Evolutionary conservation across 352 stramenopile species (phyloP), one percentile per base, ranked within the genome.

Genomic region (Thalassiosira livingstoniorum): DNA sequence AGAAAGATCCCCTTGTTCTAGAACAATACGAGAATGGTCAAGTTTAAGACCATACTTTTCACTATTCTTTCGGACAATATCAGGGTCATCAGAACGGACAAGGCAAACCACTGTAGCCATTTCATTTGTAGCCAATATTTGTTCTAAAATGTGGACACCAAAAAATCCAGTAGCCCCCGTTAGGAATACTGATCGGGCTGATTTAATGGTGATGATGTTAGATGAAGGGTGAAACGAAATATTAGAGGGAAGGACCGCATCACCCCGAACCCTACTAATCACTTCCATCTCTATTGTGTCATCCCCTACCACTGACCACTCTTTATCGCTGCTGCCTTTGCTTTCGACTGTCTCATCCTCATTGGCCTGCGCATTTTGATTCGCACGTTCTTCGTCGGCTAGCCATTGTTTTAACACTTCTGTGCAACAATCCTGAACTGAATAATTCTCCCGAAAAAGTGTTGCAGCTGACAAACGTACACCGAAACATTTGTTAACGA

Each of bases 131-230:
- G 90, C 91, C 32, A 98, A 80, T 13, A 98, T 83, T 80, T 96
- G 76, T 29, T 96, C 88, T 4, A 98, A 86, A 43, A 98, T 79
- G 73, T 97, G 94, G 0, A 77, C 93, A 61, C 96, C 96, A 18
- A 98, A 90, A 70, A 97, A 98, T 15, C 96, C 96, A 18, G 96
- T 98, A n/a, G 88, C 95, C 31, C 96, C 96, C 1, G 96, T 98
- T 64, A 98, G 78, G 32, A 98, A 94, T 23, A 97, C 67, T 60
- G 91, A 95, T 31, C 91, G 94, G 37, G 96, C 75, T 78, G 63
- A 71, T 39, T n/a, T 76, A 23, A 61, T 65, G 34, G 78, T 87
- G 70, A 43, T 79, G 42, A 29, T 58, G 58, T 60, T 61, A 58
- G 15, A 61, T 42, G 21, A 57, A 53, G 58, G 80, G 18, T 54